Evolutionary conservation across 495 filamentous ascomycete species (phyloP).

Genomic region (Rusavskia elegans): DNA sequence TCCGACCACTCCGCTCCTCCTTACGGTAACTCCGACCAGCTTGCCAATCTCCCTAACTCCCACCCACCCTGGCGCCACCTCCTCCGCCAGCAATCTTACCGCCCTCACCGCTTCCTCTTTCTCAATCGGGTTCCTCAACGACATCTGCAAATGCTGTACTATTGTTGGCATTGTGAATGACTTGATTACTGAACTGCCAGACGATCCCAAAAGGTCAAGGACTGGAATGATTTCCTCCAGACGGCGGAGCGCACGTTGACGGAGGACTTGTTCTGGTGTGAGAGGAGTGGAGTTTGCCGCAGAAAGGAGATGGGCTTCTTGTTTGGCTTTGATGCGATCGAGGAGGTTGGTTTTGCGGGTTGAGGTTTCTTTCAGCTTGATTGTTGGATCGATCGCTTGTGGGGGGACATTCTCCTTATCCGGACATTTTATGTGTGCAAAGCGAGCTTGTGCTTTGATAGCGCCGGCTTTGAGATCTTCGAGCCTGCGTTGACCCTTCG

Average conservation of each 20-base stretch:
- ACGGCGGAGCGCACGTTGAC: slow-evolving; percentile 41
- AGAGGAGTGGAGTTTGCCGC: slow-evolving; percentile 23
- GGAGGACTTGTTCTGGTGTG: slow-evolving; percentile 31
- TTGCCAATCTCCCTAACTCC: slow-evolving; percentile 36
- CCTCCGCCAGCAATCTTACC: slow-evolving; percentile 38
- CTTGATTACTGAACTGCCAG: slow-evolving; percentile 6
- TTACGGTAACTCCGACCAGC: slow-evolving; percentile 41
- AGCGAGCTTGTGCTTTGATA: slow-evolving; percentile 10
- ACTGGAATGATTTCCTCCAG: slow-evolving; percentile 43
- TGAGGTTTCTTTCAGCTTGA: neutral
- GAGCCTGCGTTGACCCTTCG: slow-evolving; percentile 44
- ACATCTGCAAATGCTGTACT: slow-evolving; percentile 41
- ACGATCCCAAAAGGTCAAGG: slow-evolving; percentile 36
- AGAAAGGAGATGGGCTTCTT: slow-evolving; percentile 20
- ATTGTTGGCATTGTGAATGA: slow-evolving; percentile 47
- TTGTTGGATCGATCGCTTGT: neutral
- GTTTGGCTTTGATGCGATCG: slow-evolving; percentile 47
- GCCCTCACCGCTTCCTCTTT: slow-evolving; percentile 39
- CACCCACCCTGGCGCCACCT: slow-evolving; percentile 50
- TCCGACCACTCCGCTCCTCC: slow-evolving; percentile 22
- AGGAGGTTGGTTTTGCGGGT: slow-evolving; percentile 24
- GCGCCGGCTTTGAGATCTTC: slow-evolving; percentile 36
- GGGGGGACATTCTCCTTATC: neutral
- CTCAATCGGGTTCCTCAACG: slow-evolving; percentile 42
- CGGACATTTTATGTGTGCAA: neutral